A percentile compares a stretch with the other conserved stretches of the same genome.
These are phyloP conservation scores for Daldinia bambusicola DNA, from an alignment of 495 filamentous ascomycete genomes.

Conservation along the genomic window DNA sequence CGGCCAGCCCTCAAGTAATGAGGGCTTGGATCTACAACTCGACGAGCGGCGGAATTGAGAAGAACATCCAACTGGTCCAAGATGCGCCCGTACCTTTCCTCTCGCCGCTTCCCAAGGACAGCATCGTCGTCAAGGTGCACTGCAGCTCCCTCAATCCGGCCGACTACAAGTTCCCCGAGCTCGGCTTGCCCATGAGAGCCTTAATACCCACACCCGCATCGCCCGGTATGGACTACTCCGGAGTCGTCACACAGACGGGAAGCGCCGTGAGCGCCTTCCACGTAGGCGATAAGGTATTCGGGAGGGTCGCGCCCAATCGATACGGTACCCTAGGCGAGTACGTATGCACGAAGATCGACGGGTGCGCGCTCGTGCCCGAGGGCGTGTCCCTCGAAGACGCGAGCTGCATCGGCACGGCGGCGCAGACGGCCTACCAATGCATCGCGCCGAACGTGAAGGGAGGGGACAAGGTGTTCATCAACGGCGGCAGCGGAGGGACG, in stretches of 20 bases:
- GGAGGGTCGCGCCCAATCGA: conserved; percentile 52
- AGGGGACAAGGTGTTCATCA: conserved; percentile 72
- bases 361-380: conserved; percentile 58
- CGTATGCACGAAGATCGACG: conserved; percentile 44
- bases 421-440: conserved; percentile 67
- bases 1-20: conserved; percentile 58
- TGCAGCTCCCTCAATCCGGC: conserved; percentile 70
- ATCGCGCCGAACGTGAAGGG: conserved; percentile 64
- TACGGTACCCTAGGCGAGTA: conserved; percentile 69
- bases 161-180: conserved; percentile 74
- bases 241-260: conserved; percentile 61
- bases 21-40: conserved; percentile 69
- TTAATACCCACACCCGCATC: conserved; percentile 60
- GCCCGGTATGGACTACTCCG: conserved; percentile 72
- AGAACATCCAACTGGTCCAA: conserved; percentile 64
- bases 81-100: conserved; percentile 54
- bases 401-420: conserved; percentile 65
- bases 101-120: conserved; percentile 49
- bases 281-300: conserved; percentile 68
- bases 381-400: conserved; percentile 63
- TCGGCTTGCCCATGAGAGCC: conserved; percentile 55
- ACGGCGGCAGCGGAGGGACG: conserved; percentile 72
- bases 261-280: conserved; percentile 51
- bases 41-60: conserved; percentile 62
- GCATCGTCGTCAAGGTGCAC: conserved; percentile 68